Base-by-base conservation (phyloP, 805 yeast genomes). In the Zygosaccharomyces pseudorouxii region DNA sequence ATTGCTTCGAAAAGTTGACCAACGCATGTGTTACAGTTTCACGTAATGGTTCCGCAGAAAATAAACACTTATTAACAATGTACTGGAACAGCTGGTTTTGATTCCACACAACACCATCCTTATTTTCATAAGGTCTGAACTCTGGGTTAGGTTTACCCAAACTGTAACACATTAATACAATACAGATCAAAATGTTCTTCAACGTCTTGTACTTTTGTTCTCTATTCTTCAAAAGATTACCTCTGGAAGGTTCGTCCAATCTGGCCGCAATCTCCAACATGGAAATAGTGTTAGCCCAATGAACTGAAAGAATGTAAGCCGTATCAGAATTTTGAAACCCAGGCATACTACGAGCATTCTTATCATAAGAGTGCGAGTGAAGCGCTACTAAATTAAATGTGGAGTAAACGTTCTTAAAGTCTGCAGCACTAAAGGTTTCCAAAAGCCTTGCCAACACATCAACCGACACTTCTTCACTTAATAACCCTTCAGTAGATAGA, bases 181-280 rank as follows among this genome's bases (percentile, higher is more conserved):
- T 60, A n/a, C 59, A 59, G 1, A 58, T 49, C 28, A 63, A 49
- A 5, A 63, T 45, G 22, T 70, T 60, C 40, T 62, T 58, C 47
- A 77, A 52, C 0, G 74, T 58, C 48, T 63, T 67, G 55, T 65
- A 71, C 27, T 71, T 64, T 52, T 72, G 76, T 48, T 68, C 71
- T 28, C 71, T 66, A n/a, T 64, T 69, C 11, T 57, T 51, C 38
- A 70, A 52, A 45, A 71, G 68, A 2, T 61, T 60, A 1, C 46
- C 47, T 25, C 68, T 64, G 3, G 75, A 59, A 8, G 64, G 57
- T 11, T 58, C 55, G 38, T 75, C 74, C n/a, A 75, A 59, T 59
- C 90, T 72, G 1, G 81, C 71, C 0, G 82, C 57, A 19, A 83
- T 76, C 56, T 85, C 90, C 33, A 74, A 64, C 74, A 81, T 78